These are phyloP conservation scores for Xerocomus spinulosus DNA, from an alignment of 768 basidiomycete species.

Conservation along the genomic window DNA sequence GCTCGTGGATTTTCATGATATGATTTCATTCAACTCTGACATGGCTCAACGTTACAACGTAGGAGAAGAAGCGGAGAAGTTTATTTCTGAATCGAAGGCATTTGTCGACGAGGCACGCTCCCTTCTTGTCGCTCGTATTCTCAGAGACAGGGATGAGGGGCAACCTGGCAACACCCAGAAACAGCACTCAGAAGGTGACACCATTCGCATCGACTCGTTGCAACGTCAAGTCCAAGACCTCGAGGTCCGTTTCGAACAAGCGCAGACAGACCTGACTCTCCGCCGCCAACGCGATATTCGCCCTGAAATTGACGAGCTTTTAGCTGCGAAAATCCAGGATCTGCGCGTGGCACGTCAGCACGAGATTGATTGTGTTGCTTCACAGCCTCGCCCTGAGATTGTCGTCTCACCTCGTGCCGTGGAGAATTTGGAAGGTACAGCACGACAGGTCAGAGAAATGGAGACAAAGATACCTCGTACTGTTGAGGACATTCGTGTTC, in stretches of 20 bases:
- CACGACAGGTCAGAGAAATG: conserved; percentile 15
- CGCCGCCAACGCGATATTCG: conserved; percentile 15
- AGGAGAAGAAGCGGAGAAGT: conserved; percentile 15
- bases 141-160: conserved; percentile 11
- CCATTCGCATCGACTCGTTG: conserved; percentile 8
- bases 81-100: conserved; percentile 23
- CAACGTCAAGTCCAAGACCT: conserved; percentile 18
- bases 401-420: conserved; percentile 16
- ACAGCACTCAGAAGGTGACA: background rate
- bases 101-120: conserved; percentile 23
- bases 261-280: conserved; percentile 28
- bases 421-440: conserved; percentile 16
- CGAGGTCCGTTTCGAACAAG: conserved; percentile 30
- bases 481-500: conserved; percentile 23
- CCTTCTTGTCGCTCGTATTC: conserved; percentile 21
- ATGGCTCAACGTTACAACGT: conserved; percentile 28
- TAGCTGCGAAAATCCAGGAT: conserved; percentile 15
- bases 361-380: conserved; percentile 17
- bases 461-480: conserved; percentile 21
- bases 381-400: conserved; percentile 16
- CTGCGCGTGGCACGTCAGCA: conserved; percentile 20
- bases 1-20: conserved; percentile 22
- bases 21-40: conserved; percentile 20
- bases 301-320: conserved; percentile 16
- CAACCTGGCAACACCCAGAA: conserved; percentile 1